Percentiles rank a stretch among this genome's conserved stretches.
Evolutionary conservation across 148 eudicot species (phyloP).

Genomic region (Spergularia bocconei): DNA sequence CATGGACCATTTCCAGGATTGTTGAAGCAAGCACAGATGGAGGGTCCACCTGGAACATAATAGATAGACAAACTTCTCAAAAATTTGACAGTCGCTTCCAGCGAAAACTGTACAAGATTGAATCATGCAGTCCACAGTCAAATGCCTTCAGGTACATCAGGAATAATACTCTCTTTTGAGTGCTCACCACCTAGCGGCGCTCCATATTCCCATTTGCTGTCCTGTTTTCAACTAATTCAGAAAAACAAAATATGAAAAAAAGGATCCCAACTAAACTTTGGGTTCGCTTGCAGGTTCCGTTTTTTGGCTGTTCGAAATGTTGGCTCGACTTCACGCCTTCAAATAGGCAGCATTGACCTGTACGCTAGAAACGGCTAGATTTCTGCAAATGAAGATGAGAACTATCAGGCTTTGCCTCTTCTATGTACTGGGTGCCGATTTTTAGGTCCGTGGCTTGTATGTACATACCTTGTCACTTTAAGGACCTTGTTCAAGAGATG

Average conservation of each 20-base stretch:
- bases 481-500: too few relatives aligned
- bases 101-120: conserved; percentile 53
- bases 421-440: background rate
- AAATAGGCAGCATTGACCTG: conserved; percentile 83
- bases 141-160: conserved; percentile 68
- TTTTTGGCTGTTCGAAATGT: conserved; percentile 65
- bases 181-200: too few relatives aligned
- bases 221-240: too few relatives aligned
- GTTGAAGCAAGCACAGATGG: conserved; percentile 86
- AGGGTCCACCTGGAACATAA: conserved; percentile 67
- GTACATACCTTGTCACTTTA: background rate
- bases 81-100: conserved; percentile 66
- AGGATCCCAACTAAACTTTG: background rate
- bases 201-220: too few relatives aligned
- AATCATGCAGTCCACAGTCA: conserved; percentile 36
- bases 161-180: background rate
- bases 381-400: background rate
- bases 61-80: conserved; percentile 72
- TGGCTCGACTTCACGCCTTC: conserved; percentile 63
- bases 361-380: conserved; percentile 37
- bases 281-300: conserved; percentile 49
- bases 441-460: background rate
- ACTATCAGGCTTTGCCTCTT: background rate
- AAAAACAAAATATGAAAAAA: background rate
- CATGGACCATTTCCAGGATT: conserved; percentile 46